These are phyloP conservation scores for Fusarium xylarioides DNA, from an alignment of 2,329 filamentous ascomycete species.

Conservation along the genomic window DNA sequence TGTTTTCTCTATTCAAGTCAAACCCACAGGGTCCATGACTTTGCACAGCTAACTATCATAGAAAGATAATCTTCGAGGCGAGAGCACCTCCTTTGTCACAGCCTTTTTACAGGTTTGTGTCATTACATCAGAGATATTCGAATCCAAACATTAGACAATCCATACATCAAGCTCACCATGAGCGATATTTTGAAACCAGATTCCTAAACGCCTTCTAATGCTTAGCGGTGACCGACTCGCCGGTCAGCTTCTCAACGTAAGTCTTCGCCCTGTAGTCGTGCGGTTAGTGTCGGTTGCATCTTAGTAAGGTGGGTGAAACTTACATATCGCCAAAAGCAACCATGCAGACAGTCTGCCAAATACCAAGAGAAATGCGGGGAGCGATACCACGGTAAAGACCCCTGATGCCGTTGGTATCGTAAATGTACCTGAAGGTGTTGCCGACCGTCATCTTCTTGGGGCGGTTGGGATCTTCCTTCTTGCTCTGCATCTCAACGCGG, in stretches of 20 bases:
- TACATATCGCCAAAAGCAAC: conserved; percentile 98
- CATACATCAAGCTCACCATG: conserved; percentile 26
- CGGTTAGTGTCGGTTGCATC: conserved; percentile 10
- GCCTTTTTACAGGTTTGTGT: conserved; percentile 1
- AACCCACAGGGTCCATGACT: conserved; percentile 14
- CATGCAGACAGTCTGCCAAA: conserved; percentile 99
- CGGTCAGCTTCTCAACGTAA: conserved; percentile 73
- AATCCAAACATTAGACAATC: conserved; percentile 34
- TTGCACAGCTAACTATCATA: conserved; percentile 24
- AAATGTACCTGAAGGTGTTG: conserved; percentile 88
- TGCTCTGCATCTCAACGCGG: conserved; percentile 99
- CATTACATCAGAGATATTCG: conserved; percentile 23
- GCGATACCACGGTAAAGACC: conserved; percentile 96
- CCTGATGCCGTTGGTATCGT: conserved; percentile 84
- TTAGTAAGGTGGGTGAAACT: conserved; percentile 54
- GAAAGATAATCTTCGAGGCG: conserved; percentile 23
- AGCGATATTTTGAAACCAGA: conserved; percentile 29
- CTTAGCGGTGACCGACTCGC: conserved; percentile 71
- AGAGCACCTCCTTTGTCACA: conserved; percentile 11
- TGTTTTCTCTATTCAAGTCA: conserved; percentile 34
- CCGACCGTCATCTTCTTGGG: conserved; percentile 99
- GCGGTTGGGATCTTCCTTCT: conserved; percentile 96
- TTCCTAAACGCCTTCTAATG: conserved; percentile 62
- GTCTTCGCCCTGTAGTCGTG: conserved; percentile 66
- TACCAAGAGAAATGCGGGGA: conserved; percentile 90